Conservation (phyloP, 1,284 basidiomycete species). For the Sporisorium graminicola region DNA sequence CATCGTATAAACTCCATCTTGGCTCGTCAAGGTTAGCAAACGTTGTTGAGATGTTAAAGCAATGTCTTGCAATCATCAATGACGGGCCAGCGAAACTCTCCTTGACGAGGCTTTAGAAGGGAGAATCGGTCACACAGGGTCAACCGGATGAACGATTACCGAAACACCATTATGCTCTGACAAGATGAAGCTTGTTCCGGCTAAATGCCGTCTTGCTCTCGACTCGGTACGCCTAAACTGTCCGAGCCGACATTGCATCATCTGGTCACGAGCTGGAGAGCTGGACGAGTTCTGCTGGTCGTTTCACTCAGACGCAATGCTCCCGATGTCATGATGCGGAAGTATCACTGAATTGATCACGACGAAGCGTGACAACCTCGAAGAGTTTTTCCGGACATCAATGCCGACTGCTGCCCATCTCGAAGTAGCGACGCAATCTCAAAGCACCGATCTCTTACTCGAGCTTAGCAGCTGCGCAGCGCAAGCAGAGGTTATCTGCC, state of each 20-base stretch:
- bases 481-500: no score
- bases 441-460: no score
- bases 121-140: neutral
- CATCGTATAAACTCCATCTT: neutral
- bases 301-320: neutral
- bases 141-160: neutral
- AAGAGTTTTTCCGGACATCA: neutral
- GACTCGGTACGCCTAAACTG: no score
- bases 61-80: slow-evolving; percentile 8
- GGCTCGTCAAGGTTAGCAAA: neutral
- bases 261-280: neutral
- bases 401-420: neutral
- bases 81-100: neutral
- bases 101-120: neutral
- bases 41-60: slow-evolving; percentile 13
- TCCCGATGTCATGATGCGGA: neutral
- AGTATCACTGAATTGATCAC: neutral
- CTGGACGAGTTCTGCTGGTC: neutral
- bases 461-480: no score
- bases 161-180: neutral
- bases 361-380: neutral
- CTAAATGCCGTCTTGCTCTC: neutral
- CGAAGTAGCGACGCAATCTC: no score
- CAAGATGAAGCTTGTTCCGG: neutral
- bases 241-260: neutral